Percentiles rank a stretch among this genome's conserved stretches.
phyloP scores from a whole-genome alignment of 257 asterid species.

The Ilex asprella region DNA sequence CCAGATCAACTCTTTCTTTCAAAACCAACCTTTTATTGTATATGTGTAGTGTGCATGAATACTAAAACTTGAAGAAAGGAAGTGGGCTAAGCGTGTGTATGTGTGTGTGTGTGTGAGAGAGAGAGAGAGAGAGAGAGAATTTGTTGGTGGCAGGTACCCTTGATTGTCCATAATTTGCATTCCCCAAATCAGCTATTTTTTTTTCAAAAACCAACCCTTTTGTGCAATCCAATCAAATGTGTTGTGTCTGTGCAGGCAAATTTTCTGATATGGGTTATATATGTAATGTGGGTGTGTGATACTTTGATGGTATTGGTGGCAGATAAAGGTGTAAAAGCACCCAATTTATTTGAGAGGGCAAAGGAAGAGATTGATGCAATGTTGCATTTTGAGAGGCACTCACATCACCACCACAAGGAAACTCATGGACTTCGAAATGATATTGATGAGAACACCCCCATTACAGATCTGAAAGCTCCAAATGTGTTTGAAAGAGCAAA shows the following conservation, averaged over 20 bases:
- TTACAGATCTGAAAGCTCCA: constrained; percentile 64
- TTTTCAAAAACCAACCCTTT: neutral
- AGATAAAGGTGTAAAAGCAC: constrained; percentile 39
- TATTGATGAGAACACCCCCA: constrained; percentile 46
- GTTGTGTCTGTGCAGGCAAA: too few relatives aligned
- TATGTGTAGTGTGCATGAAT: neutral
- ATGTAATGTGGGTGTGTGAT: too few relatives aligned
- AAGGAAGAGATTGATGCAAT: constrained; percentile 43
- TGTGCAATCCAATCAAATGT: neutral
- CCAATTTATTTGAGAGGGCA: constrained; percentile 37
- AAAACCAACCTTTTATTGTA: neutral
- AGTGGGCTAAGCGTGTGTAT: too few relatives aligned
- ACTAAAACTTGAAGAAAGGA: too few relatives aligned
- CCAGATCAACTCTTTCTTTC: neutral
- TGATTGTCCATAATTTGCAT: neutral
- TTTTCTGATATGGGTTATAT: too few relatives aligned
- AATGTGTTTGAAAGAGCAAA: constrained; percentile 68
- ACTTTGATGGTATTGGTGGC: constrained; percentile 8
- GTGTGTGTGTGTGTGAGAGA: too few relatives aligned
- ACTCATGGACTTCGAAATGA: constrained; percentile 64
- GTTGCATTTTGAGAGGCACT: constrained; percentile 20
- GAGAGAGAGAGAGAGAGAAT: too few relatives aligned
- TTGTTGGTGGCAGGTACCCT: too few relatives aligned
- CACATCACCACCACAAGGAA: constrained; percentile 42
- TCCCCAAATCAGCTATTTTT: too few relatives aligned